phyloP scores from a whole-genome alignment of 1,284 basidiomycete species.

The Sporisorium exsertum region DNA sequence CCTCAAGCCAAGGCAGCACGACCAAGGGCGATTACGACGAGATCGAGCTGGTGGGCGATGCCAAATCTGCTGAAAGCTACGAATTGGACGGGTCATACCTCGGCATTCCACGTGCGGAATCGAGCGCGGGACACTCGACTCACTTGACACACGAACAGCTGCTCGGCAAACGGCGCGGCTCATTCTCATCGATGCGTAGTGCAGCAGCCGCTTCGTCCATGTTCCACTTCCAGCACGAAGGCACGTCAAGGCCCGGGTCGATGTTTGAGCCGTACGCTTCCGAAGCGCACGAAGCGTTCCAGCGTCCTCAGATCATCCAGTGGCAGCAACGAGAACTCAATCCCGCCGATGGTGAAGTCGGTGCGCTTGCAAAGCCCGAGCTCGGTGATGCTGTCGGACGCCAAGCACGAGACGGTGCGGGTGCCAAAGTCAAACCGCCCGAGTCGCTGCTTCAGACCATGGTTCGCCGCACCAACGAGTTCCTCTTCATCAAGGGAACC shows the following conservation, averaged over 20 bases:
- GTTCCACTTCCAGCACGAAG: constrained; percentile 47
- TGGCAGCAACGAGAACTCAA: constrained; percentile 55
- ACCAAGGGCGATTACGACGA: constrained; percentile 25
- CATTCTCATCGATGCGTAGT: constrained; percentile 28
- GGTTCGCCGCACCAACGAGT: constrained; percentile 26
- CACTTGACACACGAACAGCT: constrained; percentile 23
- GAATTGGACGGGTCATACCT: not conserved
- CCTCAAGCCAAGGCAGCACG: constrained; percentile 10
- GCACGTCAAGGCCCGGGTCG: constrained; percentile 37
- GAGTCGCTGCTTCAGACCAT: constrained; percentile 27
- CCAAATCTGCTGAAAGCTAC: not conserved
- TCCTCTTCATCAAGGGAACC: constrained; percentile 55
- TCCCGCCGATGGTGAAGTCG: constrained; percentile 43
- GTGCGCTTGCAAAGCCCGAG: constrained; percentile 51
- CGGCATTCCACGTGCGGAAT: constrained; percentile 9
- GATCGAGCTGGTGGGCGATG: constrained; percentile 27
- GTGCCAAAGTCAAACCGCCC: constrained; percentile 33
- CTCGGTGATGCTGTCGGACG: constrained; percentile 46
- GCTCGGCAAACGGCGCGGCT: constrained; percentile 13
- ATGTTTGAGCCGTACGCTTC: constrained; percentile 29
- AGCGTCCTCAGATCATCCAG: constrained; percentile 54
- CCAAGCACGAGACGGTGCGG: constrained; percentile 38
- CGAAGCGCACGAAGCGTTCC: constrained; percentile 37
- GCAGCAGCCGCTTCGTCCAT: constrained; percentile 17
- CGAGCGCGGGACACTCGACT: constrained; percentile 19